Percentiles rank a stretch among this genome's conserved stretches.
These are phyloP conservation scores for Pelargonium australe DNA, from an alignment of 441 rosid genomes.

Conservation along the genomic window DNA sequence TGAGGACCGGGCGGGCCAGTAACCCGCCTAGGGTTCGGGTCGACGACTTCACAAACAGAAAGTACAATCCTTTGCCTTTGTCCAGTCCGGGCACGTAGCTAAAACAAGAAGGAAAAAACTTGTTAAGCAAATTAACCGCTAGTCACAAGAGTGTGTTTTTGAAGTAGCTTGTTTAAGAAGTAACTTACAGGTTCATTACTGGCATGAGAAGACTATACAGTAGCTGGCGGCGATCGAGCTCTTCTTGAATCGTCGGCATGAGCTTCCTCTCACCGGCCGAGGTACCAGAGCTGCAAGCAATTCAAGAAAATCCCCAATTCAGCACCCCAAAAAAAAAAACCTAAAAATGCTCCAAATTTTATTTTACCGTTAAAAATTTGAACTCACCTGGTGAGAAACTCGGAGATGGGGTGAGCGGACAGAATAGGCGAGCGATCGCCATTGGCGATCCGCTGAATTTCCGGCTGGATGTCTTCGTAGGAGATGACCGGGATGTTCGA, in stretches of 20 bases:
- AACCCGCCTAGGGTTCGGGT: conserved; percentile 79
- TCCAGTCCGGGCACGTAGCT: conserved; percentile 80
- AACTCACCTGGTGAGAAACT: conserved; percentile 76
- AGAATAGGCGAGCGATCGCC: conserved; percentile 80
- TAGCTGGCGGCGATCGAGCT: conserved; percentile 83
- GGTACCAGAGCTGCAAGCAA: conserved; percentile 68
- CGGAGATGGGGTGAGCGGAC: conserved; percentile 78
- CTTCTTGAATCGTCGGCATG: conserved; percentile 88
- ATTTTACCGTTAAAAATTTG: not conserved
- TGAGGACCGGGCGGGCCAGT: conserved; percentile 77
- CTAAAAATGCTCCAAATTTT: not conserved
- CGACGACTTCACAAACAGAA: conserved; percentile 81
- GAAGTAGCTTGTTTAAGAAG: not conserved
- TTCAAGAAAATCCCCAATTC: not conserved
- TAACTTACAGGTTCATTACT: conserved; percentile 87
- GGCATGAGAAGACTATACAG: conserved; percentile 92
- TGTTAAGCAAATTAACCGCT: not conserved
- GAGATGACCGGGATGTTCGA: conserved; percentile 60
- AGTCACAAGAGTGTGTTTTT: conserved; percentile 6
- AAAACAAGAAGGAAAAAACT: conserved; percentile 22
- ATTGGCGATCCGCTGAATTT: conserved; percentile 85
- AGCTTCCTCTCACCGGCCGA: conserved; percentile 95
- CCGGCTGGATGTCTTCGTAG: conserved; percentile 79
- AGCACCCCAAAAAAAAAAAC: not conserved
- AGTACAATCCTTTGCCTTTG: conserved; percentile 83